Base-by-base conservation (phyloP, 1,139 yeast species). In the Lizanozyma gosingica region DNA sequence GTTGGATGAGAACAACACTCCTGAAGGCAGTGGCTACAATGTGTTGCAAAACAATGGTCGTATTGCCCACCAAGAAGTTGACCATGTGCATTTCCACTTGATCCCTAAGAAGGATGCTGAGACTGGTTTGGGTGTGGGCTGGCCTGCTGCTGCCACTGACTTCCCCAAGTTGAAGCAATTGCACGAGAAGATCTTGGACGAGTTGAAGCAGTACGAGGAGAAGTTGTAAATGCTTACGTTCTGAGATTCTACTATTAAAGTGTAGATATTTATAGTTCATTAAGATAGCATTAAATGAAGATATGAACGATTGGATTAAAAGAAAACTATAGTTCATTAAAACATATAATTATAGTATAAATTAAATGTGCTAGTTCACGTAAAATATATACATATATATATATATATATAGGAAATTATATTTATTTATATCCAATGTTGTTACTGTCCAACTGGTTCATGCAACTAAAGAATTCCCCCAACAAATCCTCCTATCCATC, bases 21-120 rank as follows among this genome's bases (percentile, higher is more conserved):
- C 82, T 4, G 83, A 80, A 6, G 88, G 92, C 34, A 72, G 67
- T 38, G 96, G 97, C 35, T 90, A 90, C 73, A 90, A 90, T 58
- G 61, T 90, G 22, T 71, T 90, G 49, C 97, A 90, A 62, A 92
- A 92, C 70, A 90, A 92, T 52, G 97, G 97, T 34, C 64, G 84
- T 53, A 80, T 88, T 56, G 97, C 97, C 17, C 97, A 90, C 59
- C 97, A 92, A 63, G 79, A 73, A 44, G 97, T 92, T 45, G 95
- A 84, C 54, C 98, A 92, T 60, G 97, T 90, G 43, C 98, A 90
- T 61, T 84, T 92, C 73, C 98, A 92, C 59, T 76, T 92, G 62
- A 92, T 92, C 55, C 98, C 98, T 36, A 90, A 90, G 72, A 73
- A 72, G 43, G 80, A 80, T 51, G 67, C 60, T 2, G 71, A 71